Conservation (phyloP, 176 grass and related monocot genomes). For the Tillandsia leiboldiana region DNA sequence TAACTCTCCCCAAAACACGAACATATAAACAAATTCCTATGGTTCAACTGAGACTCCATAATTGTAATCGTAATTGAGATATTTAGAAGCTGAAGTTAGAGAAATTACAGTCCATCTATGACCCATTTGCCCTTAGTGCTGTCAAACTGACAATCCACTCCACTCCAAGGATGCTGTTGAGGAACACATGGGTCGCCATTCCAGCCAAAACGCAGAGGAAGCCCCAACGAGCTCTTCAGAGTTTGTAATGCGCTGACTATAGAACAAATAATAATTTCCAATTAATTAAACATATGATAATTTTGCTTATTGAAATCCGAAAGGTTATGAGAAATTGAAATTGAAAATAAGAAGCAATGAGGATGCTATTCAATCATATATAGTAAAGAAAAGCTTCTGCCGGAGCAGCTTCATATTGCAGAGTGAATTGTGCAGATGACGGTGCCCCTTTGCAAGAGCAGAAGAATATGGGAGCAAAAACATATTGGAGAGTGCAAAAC, state of each 20-base stretch:
- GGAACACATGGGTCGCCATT: slow-evolving; percentile 94
- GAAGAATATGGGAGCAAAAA: neutral
- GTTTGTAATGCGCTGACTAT: slow-evolving; percentile 50
- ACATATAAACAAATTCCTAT: neutral
- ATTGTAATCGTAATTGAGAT: neutral
- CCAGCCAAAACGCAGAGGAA: slow-evolving; percentile 92
- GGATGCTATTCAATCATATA: neutral
- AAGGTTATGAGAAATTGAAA: neutral
- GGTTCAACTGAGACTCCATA: neutral
- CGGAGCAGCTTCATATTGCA: slow-evolving; percentile 2
- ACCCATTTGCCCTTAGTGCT: slow-evolving; percentile 47
- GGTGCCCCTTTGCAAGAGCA: neutral
- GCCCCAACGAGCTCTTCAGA: slow-evolving; percentile 63
- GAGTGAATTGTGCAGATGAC: neutral
- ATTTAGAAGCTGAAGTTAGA: slow-evolving; percentile 29
- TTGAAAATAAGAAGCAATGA: neutral
- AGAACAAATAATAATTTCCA: slow-evolving; percentile 8
- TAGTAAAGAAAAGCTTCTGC: neutral
- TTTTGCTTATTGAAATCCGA: neutral
- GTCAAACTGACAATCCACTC: slow-evolving; percentile 87
- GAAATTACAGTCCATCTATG: slow-evolving; percentile 86
- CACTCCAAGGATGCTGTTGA: slow-evolving; percentile 94
- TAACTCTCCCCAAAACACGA: neutral
- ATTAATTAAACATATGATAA: neutral
- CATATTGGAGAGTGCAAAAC: slow-evolving; percentile 6